Evolutionary conservation across 2,329 filamentous ascomycete genomes (phyloP).

Genomic region (Xylariaceae sp.): DNA sequence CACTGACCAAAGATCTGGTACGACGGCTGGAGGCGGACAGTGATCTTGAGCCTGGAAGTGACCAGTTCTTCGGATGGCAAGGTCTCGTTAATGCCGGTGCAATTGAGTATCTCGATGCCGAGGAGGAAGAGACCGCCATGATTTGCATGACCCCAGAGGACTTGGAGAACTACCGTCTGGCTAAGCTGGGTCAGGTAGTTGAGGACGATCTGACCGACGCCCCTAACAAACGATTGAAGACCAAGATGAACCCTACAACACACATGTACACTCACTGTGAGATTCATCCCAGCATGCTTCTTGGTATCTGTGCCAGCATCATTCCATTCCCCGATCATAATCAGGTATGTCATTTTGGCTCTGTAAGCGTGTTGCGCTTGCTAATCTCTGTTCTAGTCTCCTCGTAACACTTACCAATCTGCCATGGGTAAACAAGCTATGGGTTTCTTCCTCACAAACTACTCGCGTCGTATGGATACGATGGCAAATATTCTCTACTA

Average conservation of each 20-base stretch:
- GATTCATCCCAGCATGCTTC: conserved; percentile 98
- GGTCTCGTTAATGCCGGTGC: conserved; percentile 79
- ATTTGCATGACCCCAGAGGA: conserved; percentile 99
- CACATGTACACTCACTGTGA: conserved; percentile 98
- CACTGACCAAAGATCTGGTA: conserved; percentile 80
- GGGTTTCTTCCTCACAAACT: conserved; percentile 98
- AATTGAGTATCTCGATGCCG: conserved; percentile 93
- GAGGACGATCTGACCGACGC: conserved; percentile 62
- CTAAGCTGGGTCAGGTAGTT: conserved; percentile 61
- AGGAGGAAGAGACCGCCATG: conserved; percentile 98
- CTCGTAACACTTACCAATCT: conserved; percentile 97
- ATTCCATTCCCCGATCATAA: conserved; percentile 99
- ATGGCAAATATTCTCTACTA: conserved; percentile 99
- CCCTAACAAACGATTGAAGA: conserved; percentile 82
- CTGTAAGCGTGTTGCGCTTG: conserved; percentile 6
- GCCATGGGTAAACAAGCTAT: conserved; percentile 99
- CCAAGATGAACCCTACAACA: conserved; percentile 78
- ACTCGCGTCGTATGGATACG: conserved; percentile 94
- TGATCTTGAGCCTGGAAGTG: conserved; percentile 56
- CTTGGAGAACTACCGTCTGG: conserved; percentile 69
- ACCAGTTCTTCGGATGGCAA: conserved; percentile 77
- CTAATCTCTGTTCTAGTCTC: conserved; percentile 59
- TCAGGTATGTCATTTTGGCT: conserved; percentile 50
- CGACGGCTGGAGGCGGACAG: conserved; percentile 70
- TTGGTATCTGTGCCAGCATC: conserved; percentile 97